A percentile compares a stretch with the other conserved stretches of the same genome.
These are phyloP conservation scores for Mortierella antarctica DNA, from an alignment of 192 early-diverging fungal species.

Conservation along the genomic window DNA sequence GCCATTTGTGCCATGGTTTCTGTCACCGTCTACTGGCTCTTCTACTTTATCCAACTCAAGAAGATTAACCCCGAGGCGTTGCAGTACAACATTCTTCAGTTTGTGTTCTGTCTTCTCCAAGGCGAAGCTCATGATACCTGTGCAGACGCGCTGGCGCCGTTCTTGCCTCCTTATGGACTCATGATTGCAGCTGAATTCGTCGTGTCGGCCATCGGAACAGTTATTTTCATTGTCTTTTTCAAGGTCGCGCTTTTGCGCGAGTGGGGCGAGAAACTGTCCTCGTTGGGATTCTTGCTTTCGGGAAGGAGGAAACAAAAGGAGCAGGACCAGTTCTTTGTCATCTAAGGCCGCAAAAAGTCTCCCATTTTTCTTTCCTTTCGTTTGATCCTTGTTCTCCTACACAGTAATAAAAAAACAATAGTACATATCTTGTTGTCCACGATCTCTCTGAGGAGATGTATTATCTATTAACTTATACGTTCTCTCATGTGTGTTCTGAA, in stretches of 20 bases:
- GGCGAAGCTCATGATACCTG: conserved; percentile 53
- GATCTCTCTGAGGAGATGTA: no score
- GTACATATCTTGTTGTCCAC: neutral
- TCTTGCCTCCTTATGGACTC: conserved; percentile 59
- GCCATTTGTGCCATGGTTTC: conserved; percentile 54
- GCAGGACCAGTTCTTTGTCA: conserved; percentile 65
- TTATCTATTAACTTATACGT: no score
- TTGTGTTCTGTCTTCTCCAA: conserved; percentile 58
- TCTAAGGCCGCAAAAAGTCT: conserved; percentile 15
- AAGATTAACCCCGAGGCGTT: conserved; percentile 29
- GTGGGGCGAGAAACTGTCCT: conserved; percentile 58
- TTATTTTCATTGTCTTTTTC: conserved; percentile 61
- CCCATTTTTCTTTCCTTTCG: neutral
- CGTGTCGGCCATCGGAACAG: conserved; percentile 55
- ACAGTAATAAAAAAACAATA: neutral
- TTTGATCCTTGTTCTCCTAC: neutral
- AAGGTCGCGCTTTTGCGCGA: conserved; percentile 55
- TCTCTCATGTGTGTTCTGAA: no score
- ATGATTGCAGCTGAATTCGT: conserved; percentile 62
- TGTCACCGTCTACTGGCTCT: conserved; percentile 66
- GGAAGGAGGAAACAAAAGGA: conserved; percentile 50
- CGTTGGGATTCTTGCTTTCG: conserved; percentile 42
- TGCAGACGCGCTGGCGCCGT: conserved; percentile 32
- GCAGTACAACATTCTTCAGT: conserved; percentile 25
- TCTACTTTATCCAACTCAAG: conserved; percentile 61